phyloP scores from a whole-genome alignment of 495 filamentous ascomycete genomes.

The Penicillium simplicissimum region DNA sequence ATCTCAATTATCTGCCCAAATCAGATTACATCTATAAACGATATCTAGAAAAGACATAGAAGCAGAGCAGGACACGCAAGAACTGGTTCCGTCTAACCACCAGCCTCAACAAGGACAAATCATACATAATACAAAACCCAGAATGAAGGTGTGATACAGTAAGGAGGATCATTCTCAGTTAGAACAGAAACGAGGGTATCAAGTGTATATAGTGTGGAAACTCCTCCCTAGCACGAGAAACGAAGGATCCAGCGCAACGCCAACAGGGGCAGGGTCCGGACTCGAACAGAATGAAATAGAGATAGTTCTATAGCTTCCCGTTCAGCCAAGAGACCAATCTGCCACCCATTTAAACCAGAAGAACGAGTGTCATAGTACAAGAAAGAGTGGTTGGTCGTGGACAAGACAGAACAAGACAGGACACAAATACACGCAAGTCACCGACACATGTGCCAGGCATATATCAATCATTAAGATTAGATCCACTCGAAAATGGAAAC shows the following conservation, averaged over 20 bases:
- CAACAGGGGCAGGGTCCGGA: neutral
- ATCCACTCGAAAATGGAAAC: conserved; percentile 19
- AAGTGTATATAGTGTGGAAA: conserved; percentile 18
- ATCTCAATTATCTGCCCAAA: neutral
- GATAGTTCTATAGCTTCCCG: neutral
- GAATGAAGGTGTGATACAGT: neutral
- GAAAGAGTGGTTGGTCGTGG: conserved; percentile 3
- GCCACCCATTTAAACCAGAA: neutral
- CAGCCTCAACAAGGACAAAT: conserved; percentile 11
- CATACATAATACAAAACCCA: conserved; percentile 14
- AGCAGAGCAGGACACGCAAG: neutral
- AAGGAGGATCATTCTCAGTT: neutral
- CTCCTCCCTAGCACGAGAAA: conserved; percentile 2
- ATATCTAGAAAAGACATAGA: conserved; percentile 4
- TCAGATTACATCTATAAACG: conserved; percentile 14
- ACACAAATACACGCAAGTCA: conserved; percentile 1
- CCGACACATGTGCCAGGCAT: conserved; percentile 1
- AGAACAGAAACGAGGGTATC: conserved; percentile 25
- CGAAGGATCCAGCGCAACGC: conserved; percentile 4
- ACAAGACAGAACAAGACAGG: conserved; percentile 7
- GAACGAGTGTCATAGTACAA: conserved; percentile 7
- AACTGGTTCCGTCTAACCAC: neutral
- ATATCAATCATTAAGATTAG: conserved; percentile 36
- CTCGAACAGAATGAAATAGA: neutral
- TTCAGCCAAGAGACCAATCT: neutral